Conservation (phyloP, 306 rosid species). For the Betula pendula region DNA sequence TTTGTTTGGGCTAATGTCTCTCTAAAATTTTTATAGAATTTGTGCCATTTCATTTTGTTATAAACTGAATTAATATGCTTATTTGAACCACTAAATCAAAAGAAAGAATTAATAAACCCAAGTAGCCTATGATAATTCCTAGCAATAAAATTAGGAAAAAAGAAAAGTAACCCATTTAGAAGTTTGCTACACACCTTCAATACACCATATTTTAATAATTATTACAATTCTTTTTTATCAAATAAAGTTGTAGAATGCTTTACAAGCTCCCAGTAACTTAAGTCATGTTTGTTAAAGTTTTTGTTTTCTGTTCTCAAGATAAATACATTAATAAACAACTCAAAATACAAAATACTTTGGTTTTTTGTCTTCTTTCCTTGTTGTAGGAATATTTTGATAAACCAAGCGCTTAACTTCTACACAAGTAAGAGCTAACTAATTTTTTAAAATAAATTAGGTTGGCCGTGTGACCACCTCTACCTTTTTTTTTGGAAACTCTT, state of each 20-base stretch:
- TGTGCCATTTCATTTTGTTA: neutral
- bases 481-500: too few relatives aligned
- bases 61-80: neutral
- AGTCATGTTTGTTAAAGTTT: too few relatives aligned
- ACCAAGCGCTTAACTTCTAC: too few relatives aligned
- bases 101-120: neutral
- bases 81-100: neutral
- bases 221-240: neutral
- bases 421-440: too few relatives aligned
- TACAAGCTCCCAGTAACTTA: too few relatives aligned
- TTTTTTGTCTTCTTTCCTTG: too few relatives aligned
- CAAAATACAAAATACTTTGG: too few relatives aligned
- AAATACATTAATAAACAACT: too few relatives aligned
- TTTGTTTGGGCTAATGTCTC: neutral
- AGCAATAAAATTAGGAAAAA: neutral
- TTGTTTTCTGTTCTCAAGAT: too few relatives aligned
- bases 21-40: neutral
- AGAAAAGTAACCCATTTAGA: neutral
- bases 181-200: neutral
- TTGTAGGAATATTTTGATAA: too few relatives aligned
- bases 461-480: too few relatives aligned
- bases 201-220: neutral
- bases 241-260: constrained; percentile 7
- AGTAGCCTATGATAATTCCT: neutral
- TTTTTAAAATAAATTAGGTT: too few relatives aligned